phyloP scores from a whole-genome alignment of 208 protist species.

The Porcisia hertigi region DNA sequence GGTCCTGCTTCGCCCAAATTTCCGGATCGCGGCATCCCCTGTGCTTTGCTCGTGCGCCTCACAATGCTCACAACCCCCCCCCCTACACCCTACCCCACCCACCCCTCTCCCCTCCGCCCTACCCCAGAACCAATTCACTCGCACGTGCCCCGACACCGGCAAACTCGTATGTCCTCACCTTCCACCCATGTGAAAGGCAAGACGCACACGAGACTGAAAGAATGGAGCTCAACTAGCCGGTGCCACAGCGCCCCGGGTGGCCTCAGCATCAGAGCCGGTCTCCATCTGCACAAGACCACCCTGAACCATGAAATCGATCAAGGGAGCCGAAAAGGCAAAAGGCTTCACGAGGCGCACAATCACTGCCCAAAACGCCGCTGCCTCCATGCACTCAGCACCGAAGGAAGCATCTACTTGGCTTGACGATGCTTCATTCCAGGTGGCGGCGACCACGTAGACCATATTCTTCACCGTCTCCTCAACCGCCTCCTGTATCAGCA shows the following conservation, averaged over 20 bases:
- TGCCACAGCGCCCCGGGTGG: neutral
- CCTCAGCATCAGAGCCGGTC: neutral
- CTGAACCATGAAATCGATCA: constrained; percentile 48
- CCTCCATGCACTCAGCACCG: constrained; percentile 7
- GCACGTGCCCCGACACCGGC: too few species aligned
- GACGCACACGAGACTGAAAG: neutral
- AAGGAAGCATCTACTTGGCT: neutral
- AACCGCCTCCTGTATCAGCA: constrained; percentile 69
- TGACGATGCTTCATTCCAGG: constrained; percentile 8
- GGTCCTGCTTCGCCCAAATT: too few species aligned
- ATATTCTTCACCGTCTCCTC: constrained; percentile 90
- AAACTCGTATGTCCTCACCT: neutral
- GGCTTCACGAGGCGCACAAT: constrained; percentile 46
- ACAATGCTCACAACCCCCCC: neutral
- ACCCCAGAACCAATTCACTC: neutral
- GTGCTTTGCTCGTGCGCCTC: too few species aligned
- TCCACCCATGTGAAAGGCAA: neutral
- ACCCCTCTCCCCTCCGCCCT: neutral
- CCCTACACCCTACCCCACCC: neutral
- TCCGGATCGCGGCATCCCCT: neutral
- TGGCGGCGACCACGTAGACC: constrained; percentile 67
- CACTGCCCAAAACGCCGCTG: constrained; percentile 39
- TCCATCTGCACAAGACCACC: constrained; percentile 21
- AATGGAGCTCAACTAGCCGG: neutral
- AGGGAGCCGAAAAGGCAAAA: constrained; percentile 54